Base-by-base conservation (phyloP, 192 early-diverging fungal species). In the Coemansia asiatica region DNA sequence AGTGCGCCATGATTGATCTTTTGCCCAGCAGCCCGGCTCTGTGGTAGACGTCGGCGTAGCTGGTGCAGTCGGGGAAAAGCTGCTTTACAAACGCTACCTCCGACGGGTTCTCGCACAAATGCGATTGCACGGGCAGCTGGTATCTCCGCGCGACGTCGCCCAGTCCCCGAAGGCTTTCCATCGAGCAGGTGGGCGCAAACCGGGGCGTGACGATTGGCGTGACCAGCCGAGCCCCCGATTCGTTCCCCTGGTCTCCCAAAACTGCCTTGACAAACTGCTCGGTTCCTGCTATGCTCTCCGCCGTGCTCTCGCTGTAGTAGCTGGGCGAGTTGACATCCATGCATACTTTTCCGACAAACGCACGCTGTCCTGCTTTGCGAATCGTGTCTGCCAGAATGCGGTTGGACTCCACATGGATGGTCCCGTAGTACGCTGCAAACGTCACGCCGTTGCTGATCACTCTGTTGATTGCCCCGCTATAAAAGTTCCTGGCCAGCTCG, bases 311-410 rank as follows among this genome's bases (percentile, higher is more conserved):
- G 25, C 86, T 70, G 74, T 94, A 91, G 67, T 85, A 89, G 33
- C 88, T 85, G 25, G 94, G 93, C 1, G 86, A 74, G 70, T 95
- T 94, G 61, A 88, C 81, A 76, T 96, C 94, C 96, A 98, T 98
- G 84, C 92, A 94, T 59, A 98, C 95, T 70, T 97, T 96, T 19
- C 96, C 96, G 35, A 98, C 88, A 71, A 87, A 92, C 21, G 90
- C 95, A 60, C 96, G 90, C 76, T 98, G 96, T 8, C 95, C 96
- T n/a, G 83, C 72, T 36, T 83, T 72, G 36, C 87, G 81, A 51
- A 94, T 85, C 25, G 90, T 83, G 31, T 92, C 84, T 2, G 87
- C 94, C 57, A 98, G 83, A 18, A 83, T 64, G 58, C 90, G 85
- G 66, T 86, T 89, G 13, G 90, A 78, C 19, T 90, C 88, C 19